Evolutionary conservation across 208 protist species (phyloP).

Genomic region (Wallacemonas sp.): DNA sequence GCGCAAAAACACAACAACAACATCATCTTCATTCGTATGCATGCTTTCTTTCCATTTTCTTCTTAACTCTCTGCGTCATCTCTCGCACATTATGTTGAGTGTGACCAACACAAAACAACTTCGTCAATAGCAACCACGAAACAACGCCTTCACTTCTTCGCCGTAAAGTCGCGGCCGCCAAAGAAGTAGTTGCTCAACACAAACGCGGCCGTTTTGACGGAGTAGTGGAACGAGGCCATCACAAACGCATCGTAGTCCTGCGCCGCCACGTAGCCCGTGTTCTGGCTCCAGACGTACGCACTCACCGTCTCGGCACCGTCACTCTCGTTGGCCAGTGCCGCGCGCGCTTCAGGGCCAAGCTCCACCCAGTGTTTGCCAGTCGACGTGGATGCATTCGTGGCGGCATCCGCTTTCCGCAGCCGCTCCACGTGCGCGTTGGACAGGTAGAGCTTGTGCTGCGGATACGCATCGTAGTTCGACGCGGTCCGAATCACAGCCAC

Average conservation of each 20-base stretch:
- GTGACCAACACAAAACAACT: too few relatives aligned
- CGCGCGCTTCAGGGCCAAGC: not conserved
- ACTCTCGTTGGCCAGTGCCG: not conserved
- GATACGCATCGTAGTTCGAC: conserved; percentile 61
- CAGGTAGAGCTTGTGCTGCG: conserved; percentile 44
- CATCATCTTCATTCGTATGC: too few relatives aligned
- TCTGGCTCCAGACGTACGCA: conserved; percentile 57
- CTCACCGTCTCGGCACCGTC: not conserved
- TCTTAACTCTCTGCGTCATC: too few relatives aligned
- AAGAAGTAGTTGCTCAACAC: conserved; percentile 70
- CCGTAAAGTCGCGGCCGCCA: conserved; percentile 31
- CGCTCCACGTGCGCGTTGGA: not conserved
- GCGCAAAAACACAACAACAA: too few relatives aligned
- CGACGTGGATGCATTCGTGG: not conserved
- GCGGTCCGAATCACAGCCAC: conserved; percentile 55
- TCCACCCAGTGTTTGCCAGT: not conserved
- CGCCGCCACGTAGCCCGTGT: conserved; percentile 32
- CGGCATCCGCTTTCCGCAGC: not conserved
- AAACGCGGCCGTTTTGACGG: conserved; percentile 46
- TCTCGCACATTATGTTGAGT: too few relatives aligned
- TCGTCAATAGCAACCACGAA: too few relatives aligned
- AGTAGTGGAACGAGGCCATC: conserved; percentile 48
- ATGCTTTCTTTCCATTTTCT: too few relatives aligned
- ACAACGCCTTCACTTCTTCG: not conserved
- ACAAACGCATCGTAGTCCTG: conserved; percentile 45